Percentiles rank a stretch among this genome's conserved stretches.
phyloP scores from a whole-genome alignment of 768 basidiomycete species.

The Podaxis sp. region DNA sequence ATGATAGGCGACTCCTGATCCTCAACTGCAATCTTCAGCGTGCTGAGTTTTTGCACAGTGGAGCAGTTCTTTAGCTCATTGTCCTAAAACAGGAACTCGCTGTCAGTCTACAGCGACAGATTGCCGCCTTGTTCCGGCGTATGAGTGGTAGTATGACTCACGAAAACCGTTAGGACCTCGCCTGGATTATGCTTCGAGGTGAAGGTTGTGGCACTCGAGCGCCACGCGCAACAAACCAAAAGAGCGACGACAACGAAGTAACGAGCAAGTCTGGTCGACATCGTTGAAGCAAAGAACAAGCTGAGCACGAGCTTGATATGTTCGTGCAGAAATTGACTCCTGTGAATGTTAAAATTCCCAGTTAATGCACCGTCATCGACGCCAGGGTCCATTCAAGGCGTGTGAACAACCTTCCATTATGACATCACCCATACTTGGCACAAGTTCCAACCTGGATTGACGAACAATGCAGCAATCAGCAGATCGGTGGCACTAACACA shows the following conservation, averaged over 20 bases:
- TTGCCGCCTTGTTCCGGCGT: not conserved
- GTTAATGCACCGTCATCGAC: not conserved
- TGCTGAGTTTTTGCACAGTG: slow-evolving; percentile 41
- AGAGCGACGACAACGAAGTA: slow-evolving; percentile 37
- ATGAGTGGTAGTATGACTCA: slow-evolving; percentile 11
- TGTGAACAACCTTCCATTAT: slow-evolving; percentile 1
- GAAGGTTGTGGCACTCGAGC: not conserved
- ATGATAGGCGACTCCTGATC: slow-evolving; percentile 67
- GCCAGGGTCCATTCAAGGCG: not conserved
- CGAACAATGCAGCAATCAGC: not conserved
- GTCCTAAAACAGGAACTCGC: slow-evolving; percentile 6
- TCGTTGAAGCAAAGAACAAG: slow-evolving; percentile 7
- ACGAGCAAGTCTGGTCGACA: slow-evolving; percentile 22
- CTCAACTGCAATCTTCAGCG: slow-evolving; percentile 58
- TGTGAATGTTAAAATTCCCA: not conserved
- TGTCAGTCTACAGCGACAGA: not conserved
- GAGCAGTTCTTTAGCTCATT: slow-evolving; percentile 8
- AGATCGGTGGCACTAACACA: not conserved
- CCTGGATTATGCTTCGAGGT: not conserved
- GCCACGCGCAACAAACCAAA: slow-evolving; percentile 26
- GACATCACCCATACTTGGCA: not conserved
- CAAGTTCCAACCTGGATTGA: not conserved
- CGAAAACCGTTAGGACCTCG: slow-evolving; percentile 20
- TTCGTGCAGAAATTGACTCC: not conserved
- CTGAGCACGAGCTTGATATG: not conserved